These are phyloP conservation scores for Beauveria asiatica DNA, from an alignment of 2,329 filamentous ascomycete genomes.

Conservation along the genomic window DNA sequence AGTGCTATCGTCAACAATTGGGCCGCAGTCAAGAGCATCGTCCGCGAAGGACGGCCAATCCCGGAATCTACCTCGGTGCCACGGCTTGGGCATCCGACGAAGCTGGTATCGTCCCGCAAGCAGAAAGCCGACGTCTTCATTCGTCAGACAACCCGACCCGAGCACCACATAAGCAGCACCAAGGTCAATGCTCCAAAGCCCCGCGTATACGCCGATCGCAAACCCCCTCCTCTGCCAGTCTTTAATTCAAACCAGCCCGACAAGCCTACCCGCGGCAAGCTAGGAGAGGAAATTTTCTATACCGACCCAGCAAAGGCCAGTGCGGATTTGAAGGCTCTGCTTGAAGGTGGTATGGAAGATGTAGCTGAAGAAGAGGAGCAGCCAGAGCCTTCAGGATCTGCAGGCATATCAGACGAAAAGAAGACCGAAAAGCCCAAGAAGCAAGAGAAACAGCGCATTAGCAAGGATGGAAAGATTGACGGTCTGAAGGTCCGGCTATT, in stretches of 20 bases:
- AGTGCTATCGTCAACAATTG: constrained; percentile 24
- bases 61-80: constrained; percentile 17
- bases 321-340: constrained; percentile 70
- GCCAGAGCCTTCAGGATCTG: background rate
- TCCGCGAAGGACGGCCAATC: constrained; percentile 14
- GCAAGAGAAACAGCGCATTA: constrained; percentile 16
- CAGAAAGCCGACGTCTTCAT: constrained; percentile 49
- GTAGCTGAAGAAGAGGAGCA: constrained; percentile 50
- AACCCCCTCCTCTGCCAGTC: constrained; percentile 36
- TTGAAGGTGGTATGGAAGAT: constrained; percentile 73
- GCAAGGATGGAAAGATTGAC: constrained; percentile 50
- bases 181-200: constrained; percentile 40
- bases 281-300: constrained; percentile 47
- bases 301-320: constrained; percentile 64
- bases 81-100: constrained; percentile 31
- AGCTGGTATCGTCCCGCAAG: constrained; percentile 42
- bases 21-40: constrained; percentile 19
- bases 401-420: background rate
- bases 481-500: constrained; percentile 82
- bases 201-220: constrained; percentile 39
- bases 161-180: constrained; percentile 43
- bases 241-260: constrained; percentile 34
- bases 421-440: constrained; percentile 4
- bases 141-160: constrained; percentile 44
- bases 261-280: constrained; percentile 11